These are phyloP conservation scores for Knufia fluminis DNA, from an alignment of 2,329 filamentous ascomycete genomes.

Conservation along the genomic window DNA sequence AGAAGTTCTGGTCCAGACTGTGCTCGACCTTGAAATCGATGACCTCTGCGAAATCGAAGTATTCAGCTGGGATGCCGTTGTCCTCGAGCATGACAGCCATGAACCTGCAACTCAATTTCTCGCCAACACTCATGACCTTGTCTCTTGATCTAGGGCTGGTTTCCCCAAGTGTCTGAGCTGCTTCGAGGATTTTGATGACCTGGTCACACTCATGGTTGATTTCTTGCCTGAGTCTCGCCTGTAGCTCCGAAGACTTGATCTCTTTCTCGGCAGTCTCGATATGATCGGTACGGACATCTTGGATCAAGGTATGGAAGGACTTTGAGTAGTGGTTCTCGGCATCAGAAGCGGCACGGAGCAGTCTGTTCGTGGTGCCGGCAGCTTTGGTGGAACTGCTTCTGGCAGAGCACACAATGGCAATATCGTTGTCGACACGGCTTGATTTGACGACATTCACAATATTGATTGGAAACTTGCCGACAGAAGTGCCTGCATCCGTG, in stretches of 20 bases:
- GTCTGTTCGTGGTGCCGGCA: conserved; percentile 84
- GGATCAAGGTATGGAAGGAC: conserved; percentile 64
- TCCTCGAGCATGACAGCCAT: conserved; percentile 80
- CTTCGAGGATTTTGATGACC: conserved; percentile 64
- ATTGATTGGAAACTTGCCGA: conserved; percentile 82
- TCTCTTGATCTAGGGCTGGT: conserved; percentile 72
- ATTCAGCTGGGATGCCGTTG: conserved; percentile 71
- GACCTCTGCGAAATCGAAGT: conserved; percentile 78
- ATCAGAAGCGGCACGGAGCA: conserved; percentile 41
- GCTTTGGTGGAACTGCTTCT: conserved; percentile 89
- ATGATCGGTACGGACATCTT: conserved; percentile 76
- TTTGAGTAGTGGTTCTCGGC: conserved; percentile 37
- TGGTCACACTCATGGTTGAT: conserved; percentile 73
- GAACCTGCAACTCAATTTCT: conserved; percentile 89
- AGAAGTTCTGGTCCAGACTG: conserved; percentile 59
- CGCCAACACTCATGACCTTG: conserved; percentile 85
- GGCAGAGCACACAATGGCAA: conserved; percentile 92
- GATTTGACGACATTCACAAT: conserved; percentile 63
- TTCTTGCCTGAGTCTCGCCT: conserved; percentile 50
- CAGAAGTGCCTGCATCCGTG: conserved; percentile 66
- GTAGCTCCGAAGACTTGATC: conserved; percentile 49
- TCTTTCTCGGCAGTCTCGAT: conserved; percentile 58
- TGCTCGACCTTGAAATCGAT: conserved; percentile 55
- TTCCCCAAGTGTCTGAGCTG: conserved; percentile 53
- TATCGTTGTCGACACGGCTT: conserved; percentile 57